Conservation (phyloP, 2,329 filamentous ascomycete species). For the Teratosphaeria zuluensis region DNA sequence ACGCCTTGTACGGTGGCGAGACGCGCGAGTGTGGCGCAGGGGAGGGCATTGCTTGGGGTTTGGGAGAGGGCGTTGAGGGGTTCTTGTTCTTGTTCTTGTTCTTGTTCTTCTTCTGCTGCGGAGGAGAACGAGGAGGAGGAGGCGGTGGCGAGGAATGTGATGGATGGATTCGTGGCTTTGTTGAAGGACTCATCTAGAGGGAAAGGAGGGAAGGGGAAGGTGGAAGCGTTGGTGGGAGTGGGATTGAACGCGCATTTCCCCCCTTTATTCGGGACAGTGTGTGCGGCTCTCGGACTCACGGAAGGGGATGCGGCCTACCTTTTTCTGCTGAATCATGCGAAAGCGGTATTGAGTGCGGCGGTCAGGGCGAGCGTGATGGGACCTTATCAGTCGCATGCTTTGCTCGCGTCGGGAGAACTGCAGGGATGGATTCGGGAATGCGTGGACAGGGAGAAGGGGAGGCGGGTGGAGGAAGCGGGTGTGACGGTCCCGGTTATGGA, state of each 20-base stretch:
- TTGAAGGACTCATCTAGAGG: neutral
- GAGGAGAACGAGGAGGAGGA: neutral
- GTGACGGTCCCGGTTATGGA: conserved; percentile 71
- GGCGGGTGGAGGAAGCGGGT: conserved; percentile 51
- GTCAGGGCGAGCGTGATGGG: conserved; percentile 70
- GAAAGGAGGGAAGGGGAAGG: conserved; percentile 8
- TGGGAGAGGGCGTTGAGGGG: conserved; percentile 48
- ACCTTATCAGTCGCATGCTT: conserved; percentile 67
- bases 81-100: too few species aligned
- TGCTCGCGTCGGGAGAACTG: conserved; percentile 54
- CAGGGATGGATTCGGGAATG: conserved; percentile 48
- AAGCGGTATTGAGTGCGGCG: conserved; percentile 65
- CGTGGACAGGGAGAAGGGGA: conserved; percentile 52
- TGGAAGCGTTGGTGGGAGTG: conserved; percentile 10
- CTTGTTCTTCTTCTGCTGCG: conserved; percentile 2
- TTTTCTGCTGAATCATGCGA: conserved; percentile 66
- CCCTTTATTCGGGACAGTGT: conserved; percentile 60
- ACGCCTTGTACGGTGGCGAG: conserved; percentile 71
- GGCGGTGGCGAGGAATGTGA: too few species aligned
- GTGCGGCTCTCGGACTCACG: conserved; percentile 50
- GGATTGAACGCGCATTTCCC: conserved; percentile 52
- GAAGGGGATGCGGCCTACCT: conserved; percentile 60
- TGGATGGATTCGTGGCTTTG: neutral
- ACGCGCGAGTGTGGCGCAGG: conserved; percentile 65
- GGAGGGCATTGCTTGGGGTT: conserved; percentile 61